Evolutionary conservation across 139 green algal genomes (phyloP), one percentile per base, ranked within the genome.

Genomic region (Desmodesmus armatus): DNA sequence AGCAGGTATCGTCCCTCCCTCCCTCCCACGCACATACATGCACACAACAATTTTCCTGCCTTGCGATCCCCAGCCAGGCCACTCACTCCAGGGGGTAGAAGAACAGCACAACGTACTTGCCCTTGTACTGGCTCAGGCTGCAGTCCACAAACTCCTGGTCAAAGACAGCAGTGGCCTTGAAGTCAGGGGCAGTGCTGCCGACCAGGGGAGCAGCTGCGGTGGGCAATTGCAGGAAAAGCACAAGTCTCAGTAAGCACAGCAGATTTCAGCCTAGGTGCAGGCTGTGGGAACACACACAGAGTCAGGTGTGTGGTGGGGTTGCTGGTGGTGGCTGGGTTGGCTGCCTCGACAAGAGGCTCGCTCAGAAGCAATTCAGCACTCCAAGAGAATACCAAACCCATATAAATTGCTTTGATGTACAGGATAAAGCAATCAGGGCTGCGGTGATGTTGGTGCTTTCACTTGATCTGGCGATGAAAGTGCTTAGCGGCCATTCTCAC

Each of bases 21-120:
- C n/a, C n/a, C n/a, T n/a, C n/a, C n/a, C n/a, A n/a, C n/a, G n/a
- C n/a, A n/a, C n/a, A n/a, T n/a, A n/a, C n/a, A n/a, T n/a, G n/a
- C n/a, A n/a, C n/a, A n/a, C n/a, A n/a, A n/a, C n/a, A n/a, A n/a
- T n/a, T n/a, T n/a, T n/a, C n/a, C n/a, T n/a, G n/a, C n/a, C n/a
- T n/a, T n/a, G n/a, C n/a, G n/a, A n/a, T n/a, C n/a, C n/a, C n/a
- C n/a, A n/a, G n/a, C n/a, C n/a, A n/a, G n/a, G n/a, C n/a, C n/a
- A n/a, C n/a, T n/a, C n/a, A 99, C 88, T 99, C 96, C 70, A 99
- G 89, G 19, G 96, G 96, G 93, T 99, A 99, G 94, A 99, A 99
- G 92, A 99, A 99, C 1, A 99, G 93, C n/a, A 99, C 91, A 5
- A 99, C 96, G 87, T 99, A 99, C 91, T 99, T 98, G 88, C 96